phyloP scores from a whole-genome alignment of 768 basidiomycete genomes.

The Cubamyces lactineus region DNA sequence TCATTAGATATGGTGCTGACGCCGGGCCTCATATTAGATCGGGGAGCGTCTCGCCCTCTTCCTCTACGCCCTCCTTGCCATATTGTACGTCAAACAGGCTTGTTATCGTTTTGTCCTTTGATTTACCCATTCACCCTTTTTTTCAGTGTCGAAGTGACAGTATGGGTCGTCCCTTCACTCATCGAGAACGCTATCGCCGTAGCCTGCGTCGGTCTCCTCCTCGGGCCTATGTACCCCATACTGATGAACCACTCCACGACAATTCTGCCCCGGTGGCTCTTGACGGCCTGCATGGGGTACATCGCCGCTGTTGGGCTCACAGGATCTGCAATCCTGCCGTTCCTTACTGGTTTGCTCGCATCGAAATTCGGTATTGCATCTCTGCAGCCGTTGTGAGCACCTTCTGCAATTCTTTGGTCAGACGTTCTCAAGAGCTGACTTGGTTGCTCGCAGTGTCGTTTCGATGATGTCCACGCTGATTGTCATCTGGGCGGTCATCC shows the following conservation, averaged over 20 bases:
- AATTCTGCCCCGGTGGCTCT: constrained; percentile 70
- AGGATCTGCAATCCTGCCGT: constrained; percentile 72
- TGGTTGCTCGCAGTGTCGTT: constrained; percentile 55
- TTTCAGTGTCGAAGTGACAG: constrained; percentile 33
- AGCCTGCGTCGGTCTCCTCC: constrained; percentile 37
- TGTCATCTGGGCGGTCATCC: constrained; percentile 58
- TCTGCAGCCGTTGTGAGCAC: constrained; percentile 68
- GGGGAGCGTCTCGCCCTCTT: constrained; percentile 33
- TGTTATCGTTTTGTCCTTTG: neutral
- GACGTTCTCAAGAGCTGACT: too few species aligned
- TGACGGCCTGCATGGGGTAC: constrained; percentile 53
- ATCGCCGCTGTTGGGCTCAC: constrained; percentile 57
- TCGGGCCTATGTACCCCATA: constrained; percentile 58
- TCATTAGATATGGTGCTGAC: too few species aligned
- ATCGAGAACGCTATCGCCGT: constrained; percentile 55
- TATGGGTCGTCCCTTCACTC: constrained; percentile 58
- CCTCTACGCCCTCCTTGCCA: constrained; percentile 31
- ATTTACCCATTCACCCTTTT: neutral
- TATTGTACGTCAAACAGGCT: constrained; percentile 24
- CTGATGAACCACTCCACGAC: constrained; percentile 71
- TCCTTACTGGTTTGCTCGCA: constrained; percentile 72
- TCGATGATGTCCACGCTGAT: constrained; percentile 64
- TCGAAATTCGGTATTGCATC: constrained; percentile 61
- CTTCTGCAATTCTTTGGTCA: too few species aligned
- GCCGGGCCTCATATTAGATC: constrained; percentile 25